These are phyloP conservation scores for Colletotrichum falcatum DNA, from an alignment of 2,329 filamentous ascomycete genomes.

Conservation along the genomic window DNA sequence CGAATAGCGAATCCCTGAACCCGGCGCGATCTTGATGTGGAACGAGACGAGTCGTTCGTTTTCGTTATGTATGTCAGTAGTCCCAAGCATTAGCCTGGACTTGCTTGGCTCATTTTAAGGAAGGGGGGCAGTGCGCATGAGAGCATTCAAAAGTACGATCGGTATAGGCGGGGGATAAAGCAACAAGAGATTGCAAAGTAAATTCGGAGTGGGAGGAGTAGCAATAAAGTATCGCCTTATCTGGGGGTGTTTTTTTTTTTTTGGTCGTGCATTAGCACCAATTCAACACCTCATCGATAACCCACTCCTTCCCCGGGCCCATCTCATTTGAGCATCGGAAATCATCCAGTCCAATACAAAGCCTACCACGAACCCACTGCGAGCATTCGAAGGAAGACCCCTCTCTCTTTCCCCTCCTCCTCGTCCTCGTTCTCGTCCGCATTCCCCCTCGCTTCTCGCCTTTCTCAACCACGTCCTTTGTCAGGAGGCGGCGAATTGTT, in stretches of 20 bases:
- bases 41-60: constrained; percentile 20
- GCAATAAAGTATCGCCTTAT: constrained; percentile 21
- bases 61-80: constrained; percentile 1
- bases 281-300: constrained; percentile 29
- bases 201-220: constrained; percentile 22
- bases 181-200: background rate
- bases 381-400: constrained; percentile 7
- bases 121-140: background rate
- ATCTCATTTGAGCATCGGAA: constrained; percentile 15
- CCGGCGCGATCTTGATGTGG: constrained; percentile 13
- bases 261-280: constrained; percentile 28
- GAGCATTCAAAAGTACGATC: background rate
- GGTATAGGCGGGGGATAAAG: background rate
- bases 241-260: background rate
- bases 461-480: background rate
- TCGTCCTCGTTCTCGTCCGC: background rate
- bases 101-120: background rate
- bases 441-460: background rate
- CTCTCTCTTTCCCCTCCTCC: background rate
- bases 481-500: constrained; percentile 3
- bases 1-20: constrained; percentile 23
- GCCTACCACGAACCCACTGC: constrained; percentile 15
- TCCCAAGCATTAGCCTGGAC: constrained; percentile 1
- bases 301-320: constrained; percentile 23
- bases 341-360: constrained; percentile 25